Conservation (phyloP, 805 yeast species). For the Jamesozyma rosinii region DNA sequence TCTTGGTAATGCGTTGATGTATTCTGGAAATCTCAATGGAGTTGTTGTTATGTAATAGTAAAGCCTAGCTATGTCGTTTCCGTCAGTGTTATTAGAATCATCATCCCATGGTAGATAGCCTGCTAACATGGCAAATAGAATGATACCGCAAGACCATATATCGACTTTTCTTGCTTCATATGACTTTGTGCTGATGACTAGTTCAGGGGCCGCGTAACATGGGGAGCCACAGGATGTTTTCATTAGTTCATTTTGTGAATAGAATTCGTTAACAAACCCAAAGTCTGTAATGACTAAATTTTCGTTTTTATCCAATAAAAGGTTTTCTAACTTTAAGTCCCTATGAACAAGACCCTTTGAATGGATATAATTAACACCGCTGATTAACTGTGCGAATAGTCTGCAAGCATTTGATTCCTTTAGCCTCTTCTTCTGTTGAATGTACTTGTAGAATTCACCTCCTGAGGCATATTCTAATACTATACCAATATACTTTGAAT, state of each 20-base stretch:
- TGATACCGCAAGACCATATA: slow-evolving; percentile 95
- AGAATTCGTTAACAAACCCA: slow-evolving; percentile 84
- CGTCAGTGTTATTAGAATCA: slow-evolving; percentile 93
- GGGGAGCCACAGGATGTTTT: slow-evolving; percentile 95
- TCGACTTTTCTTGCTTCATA: slow-evolving; percentile 92
- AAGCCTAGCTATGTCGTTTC: slow-evolving; percentile 80
- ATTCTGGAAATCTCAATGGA: slow-evolving; percentile 91
- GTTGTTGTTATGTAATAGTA: slow-evolving; percentile 88
- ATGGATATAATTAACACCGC: slow-evolving; percentile 93
- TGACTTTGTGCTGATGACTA: slow-evolving; percentile 82
- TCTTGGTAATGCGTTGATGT: slow-evolving; percentile 81
- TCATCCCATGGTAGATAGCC: slow-evolving; percentile 97
- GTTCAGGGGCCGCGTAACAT: slow-evolving; percentile 96
- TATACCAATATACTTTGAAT: slow-evolving; percentile 91
- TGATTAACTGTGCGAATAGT: slow-evolving; percentile 83
- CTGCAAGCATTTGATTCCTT: slow-evolving; percentile 83
- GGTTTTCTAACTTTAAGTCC: slow-evolving; percentile 82
- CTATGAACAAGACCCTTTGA: slow-evolving; percentile 84
- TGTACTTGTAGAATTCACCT: slow-evolving; percentile 92
- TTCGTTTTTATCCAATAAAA: slow-evolving; percentile 75
- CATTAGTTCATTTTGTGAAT: slow-evolving; percentile 63
- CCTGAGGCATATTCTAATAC: slow-evolving; percentile 96
- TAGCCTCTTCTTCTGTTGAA: slow-evolving; percentile 71
- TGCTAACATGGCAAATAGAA: slow-evolving; percentile 91
- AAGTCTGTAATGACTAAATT: slow-evolving; percentile 83